Base-by-base conservation (phyloP, 306 rosid genomes). In the Vicia villosa region DNA sequence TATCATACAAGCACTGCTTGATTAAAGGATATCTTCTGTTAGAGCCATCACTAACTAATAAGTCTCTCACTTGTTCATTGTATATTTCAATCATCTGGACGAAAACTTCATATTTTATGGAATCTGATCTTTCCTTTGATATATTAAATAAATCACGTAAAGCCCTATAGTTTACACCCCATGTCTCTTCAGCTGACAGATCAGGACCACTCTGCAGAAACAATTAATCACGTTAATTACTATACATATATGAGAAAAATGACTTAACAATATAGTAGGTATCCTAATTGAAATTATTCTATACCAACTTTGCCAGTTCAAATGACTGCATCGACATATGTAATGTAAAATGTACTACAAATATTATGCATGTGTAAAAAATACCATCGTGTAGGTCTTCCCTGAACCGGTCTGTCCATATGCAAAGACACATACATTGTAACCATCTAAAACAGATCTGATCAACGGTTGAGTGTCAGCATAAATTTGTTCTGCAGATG, bases 341-440 rank as follows among this genome's bases (percentile, higher is more conserved):
- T 42, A 15, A 28, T 20, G 68, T 72, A 57, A 55, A 47, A 68
- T 24, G 52, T 20, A 63, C 46, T 26, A 20, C 13, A 71, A 50
- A 28, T 50, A 43, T 17, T 46, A 24, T 46, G 57, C 63, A 32
- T 14, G 42, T 42, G 15, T 26, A 28, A 17, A 50, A 19, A 51
- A 68, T 94, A 95, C 99, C 99, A 95, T 95, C 17, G 99, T 95
- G 77, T 89, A 95, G 10, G 99, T 95, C 84, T 95, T 95, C 74
- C 99, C 99, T 1, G 99, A 95, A 83, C 99, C 99, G 13, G 99
- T 95, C 72, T 95, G 99, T 74, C 99, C 99, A 58, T 89, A 95
- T n/a, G 99, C 99, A 74, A 95, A 91, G 75, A 95, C 91, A 86
- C 99, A 95, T 15, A 81, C 96, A 72, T 95, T 95, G 73, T 66